Evolutionary conservation across 805 yeast genomes (phyloP).

Genomic region (Teunomyces kruisii): DNA sequence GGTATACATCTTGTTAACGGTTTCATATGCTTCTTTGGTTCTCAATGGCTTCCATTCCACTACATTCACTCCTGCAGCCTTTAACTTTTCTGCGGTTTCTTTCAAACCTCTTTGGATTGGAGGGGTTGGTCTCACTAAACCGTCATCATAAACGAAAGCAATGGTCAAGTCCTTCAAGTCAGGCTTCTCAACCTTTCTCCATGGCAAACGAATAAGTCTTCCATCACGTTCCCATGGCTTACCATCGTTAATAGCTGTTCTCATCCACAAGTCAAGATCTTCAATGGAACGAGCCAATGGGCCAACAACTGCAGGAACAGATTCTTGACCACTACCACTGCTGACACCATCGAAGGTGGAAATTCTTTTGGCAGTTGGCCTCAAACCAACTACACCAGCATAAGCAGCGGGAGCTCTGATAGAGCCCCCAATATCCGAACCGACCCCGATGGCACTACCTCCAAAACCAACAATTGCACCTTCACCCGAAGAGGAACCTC

Average conservation of each 20-base stretch:
- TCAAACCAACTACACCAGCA: conserved; percentile 59
- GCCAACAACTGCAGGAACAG: conserved; percentile 65
- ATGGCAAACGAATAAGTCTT: conserved; percentile 48
- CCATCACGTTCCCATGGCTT: conserved; percentile 61
- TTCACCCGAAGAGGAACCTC: conserved; percentile 78
- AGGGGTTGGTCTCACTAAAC: conserved; percentile 64
- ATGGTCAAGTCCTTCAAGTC: conserved; percentile 49
- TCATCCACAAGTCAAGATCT: conserved; percentile 70
- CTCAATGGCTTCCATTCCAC: conserved; percentile 58
- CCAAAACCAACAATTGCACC: conserved; percentile 60
- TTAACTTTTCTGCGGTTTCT: conserved; percentile 52
- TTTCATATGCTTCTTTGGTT: conserved; percentile 57
- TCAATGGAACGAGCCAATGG: conserved; percentile 66
- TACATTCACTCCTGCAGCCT: conserved; percentile 58
- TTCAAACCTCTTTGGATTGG: conserved; percentile 56
- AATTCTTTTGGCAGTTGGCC: conserved; percentile 60
- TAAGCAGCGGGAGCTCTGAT: conserved; percentile 69
- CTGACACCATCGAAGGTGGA: conserved; percentile 47
- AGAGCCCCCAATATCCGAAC: conserved; percentile 74
- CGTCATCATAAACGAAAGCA: conserved; percentile 65
- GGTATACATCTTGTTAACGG: conserved; percentile 55
- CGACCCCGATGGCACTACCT: conserved; percentile 63
- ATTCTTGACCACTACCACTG: conserved; percentile 62
- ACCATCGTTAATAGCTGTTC: conserved; percentile 57
- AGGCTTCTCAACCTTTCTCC: conserved; percentile 48